Base-by-base conservation (phyloP, 768 basidiomycete genomes). In the Lactarius sp. region DNA sequence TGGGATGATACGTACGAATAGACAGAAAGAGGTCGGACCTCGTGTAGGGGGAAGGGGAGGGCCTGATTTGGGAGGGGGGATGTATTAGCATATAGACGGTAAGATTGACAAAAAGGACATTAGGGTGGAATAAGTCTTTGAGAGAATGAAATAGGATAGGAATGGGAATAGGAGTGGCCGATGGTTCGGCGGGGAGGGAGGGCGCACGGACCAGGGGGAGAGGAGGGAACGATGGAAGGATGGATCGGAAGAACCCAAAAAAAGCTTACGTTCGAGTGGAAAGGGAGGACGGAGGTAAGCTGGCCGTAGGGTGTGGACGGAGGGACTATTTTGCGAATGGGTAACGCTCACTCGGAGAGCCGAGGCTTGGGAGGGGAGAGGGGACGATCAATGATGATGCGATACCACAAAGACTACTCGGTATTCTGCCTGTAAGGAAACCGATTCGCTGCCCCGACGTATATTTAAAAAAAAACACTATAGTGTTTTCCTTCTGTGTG, bases 331-430 rank as follows among this genome's bases (percentile, higher is more conserved):
- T 60, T 60, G 59, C 57, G 63, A 49, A 57, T 12, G 27, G 52
- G 62, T 55, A 60, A 60, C 64, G 64, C 59, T 65, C 54, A 36
- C 39, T 65, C 65, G 65, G 65, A 64, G 65, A 65, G 65, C 65
- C 65, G 65, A 66, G 65, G 65, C 52, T 65, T 66, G 63, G 53
- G 62, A 59, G 60, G 58, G 46, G 56, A 52, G 62, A 64, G 62
- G 65, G 53, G 65, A 66, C 65, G 65, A 66, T 66, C 65, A 66
- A 66, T 65, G 64, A 65, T 66, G 65, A 66, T 66, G 65, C 65
- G 65, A 66, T 65, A 55, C 62, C 46, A 41, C 55, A 63, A 52
- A 44, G 61, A 46, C 52, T 55, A 37, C 62, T 66, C 52, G 54
- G 62, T 66, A 50, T 60, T 6, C 39, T 55, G 13, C 47, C 60